Base-by-base conservation (phyloP, 2,329 filamentous ascomycete genomes). In the Ophiostoma piceae region DNA sequence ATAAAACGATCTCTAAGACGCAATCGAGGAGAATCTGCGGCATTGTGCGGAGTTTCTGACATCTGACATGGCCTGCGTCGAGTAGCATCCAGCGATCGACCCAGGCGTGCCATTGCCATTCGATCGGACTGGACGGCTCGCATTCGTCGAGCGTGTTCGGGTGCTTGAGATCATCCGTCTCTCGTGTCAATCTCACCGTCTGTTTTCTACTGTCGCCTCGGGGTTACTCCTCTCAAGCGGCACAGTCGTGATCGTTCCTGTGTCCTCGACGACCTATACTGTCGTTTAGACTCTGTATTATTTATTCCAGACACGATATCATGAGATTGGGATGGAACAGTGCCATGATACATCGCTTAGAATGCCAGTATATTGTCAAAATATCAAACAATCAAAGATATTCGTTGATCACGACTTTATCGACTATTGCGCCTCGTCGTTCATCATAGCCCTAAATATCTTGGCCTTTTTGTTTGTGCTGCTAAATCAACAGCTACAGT, bases 371-470 rank as follows among this genome's bases (percentile, higher is more conserved):
- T 19, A 16, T 7, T 5, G 14, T 19, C 16, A n/a, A 7, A 6
- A 47, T 19, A 0, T 7, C 2, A 26, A 12, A 1, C 0, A 5
- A 0, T 7, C 6, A 26, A 12, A 1, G 1, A 3, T 22, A 57
- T 57, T 9, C 8, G 5, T 8, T 11, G n/a, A 47, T 47, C 4
- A 6, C 16, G 16, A 47, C 43, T 7, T 7, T n/a, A 47, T n/a
- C 4, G 4, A 47, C 43, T 47, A 47, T 47, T 47, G 6, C 19
- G 19, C 43, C 16, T 47, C 16, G 43, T 7, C 7, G 43, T 47
- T 7, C 19, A 19, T 47, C 19, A n/a, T 4, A 47, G 43, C 43
- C 43, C 19, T 47, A n/a, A 19, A 47, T n/a, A 47, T 47, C 43
- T 47, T 47, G 43, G 43, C 43, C 19, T 7, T 47, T 47, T 47